phyloP scores from a whole-genome alignment of 805 yeast genomes.

The Maudiozyma barnettii region DNA sequence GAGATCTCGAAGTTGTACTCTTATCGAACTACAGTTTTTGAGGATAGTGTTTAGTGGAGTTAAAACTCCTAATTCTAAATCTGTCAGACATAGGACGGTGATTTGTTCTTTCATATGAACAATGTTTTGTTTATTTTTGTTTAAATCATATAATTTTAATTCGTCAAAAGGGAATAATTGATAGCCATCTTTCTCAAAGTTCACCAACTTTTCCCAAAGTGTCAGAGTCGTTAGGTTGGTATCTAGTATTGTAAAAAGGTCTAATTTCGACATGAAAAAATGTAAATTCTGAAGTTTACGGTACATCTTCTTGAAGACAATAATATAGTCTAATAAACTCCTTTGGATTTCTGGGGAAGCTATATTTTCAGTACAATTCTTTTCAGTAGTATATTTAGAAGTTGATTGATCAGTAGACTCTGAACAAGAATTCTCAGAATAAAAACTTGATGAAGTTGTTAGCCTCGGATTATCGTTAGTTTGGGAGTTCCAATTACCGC shows the following conservation, averaged over 20 bases:
- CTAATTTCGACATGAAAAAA: slow-evolving; percentile 12
- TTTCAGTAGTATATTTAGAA: too few relatives aligned
- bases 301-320: slow-evolving; percentile 15
- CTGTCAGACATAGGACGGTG: slow-evolving; percentile 20
- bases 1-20: slow-evolving; percentile 24
- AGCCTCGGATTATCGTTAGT: not conserved
- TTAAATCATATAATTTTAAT: slow-evolving; percentile 21
- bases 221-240: slow-evolving; percentile 12
- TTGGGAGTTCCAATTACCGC: too few relatives aligned
- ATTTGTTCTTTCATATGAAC: slow-evolving; percentile 21
- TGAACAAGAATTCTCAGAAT: not conserved
- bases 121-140: slow-evolving; percentile 22
- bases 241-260: slow-evolving; percentile 15
- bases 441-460: slow-evolving; percentile 7
- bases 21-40: slow-evolving; percentile 19
- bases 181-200: not conserved
- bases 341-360: not conserved
- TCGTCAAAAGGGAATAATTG: slow-evolving; percentile 4
- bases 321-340: slow-evolving; percentile 17
- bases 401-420: not conserved
- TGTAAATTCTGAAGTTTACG: slow-evolving; percentile 14
- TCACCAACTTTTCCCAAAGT: slow-evolving; percentile 26
- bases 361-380: not conserved
- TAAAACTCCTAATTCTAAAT: slow-evolving; percentile 22
- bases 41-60: slow-evolving; percentile 21